phyloP scores from a whole-genome alignment of 2,329 filamentous ascomycete species.

The Lasiodiplodia citricola region DNA sequence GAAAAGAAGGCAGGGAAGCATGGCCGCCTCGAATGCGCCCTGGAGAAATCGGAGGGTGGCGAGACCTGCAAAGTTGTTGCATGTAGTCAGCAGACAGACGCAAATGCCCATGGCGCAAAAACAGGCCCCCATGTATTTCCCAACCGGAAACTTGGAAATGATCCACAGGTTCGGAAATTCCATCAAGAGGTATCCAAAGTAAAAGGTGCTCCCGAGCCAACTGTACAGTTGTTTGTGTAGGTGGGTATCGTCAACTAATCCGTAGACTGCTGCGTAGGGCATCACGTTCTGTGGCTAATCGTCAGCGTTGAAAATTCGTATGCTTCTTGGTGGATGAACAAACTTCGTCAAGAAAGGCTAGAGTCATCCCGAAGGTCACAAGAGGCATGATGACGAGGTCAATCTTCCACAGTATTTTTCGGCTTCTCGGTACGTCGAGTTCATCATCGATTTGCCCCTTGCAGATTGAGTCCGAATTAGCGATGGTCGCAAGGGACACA shows the following conservation, averaged over 20 bases:
- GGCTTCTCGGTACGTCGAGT: background rate
- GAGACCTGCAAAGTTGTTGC: background rate
- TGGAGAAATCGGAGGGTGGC: background rate
- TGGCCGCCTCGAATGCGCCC: background rate
- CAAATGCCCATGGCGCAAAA: background rate
- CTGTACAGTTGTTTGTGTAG: background rate
- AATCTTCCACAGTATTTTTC: background rate
- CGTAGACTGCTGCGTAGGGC: background rate
- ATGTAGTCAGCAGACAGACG: background rate
- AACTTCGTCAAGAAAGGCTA: constrained; percentile 1
- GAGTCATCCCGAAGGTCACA: background rate
- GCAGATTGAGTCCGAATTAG: background rate
- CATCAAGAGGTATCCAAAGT: background rate
- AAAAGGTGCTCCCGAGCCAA: background rate
- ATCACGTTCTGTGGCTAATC: background rate
- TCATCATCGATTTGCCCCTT: background rate
- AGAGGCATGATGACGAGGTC: background rate
- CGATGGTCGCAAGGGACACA: background rate
- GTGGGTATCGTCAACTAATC: background rate
- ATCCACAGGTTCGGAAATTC: background rate
- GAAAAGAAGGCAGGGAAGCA: background rate
- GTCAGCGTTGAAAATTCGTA: background rate
- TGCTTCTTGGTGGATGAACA: background rate
- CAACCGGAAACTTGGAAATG: background rate
- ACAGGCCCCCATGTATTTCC: background rate